Conservation (phyloP, 1,284 basidiomycete genomes). For the Pisolithus thermaeus region DNA sequence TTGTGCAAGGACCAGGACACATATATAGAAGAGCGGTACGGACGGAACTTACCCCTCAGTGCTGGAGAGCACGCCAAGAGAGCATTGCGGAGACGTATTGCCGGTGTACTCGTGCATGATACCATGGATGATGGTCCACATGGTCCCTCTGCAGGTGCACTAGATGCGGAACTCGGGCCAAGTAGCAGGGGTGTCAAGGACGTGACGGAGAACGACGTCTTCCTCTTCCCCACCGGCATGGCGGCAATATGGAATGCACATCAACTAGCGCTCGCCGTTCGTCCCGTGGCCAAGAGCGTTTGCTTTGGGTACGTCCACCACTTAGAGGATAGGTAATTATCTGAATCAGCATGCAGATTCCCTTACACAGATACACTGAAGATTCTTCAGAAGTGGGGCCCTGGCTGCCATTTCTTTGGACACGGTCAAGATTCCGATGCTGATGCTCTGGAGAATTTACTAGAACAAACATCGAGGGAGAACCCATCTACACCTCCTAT, state of each 20-base stretch:
- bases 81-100: constrained; percentile 83
- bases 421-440: constrained; percentile 76
- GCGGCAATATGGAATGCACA: constrained; percentile 90
- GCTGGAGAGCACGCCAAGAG: constrained; percentile 78
- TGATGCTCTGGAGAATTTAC: constrained; percentile 62
- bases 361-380: constrained; percentile 98
- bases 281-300: constrained; percentile 71
- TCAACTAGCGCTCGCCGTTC: constrained; percentile 54
- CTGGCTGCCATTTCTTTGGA: constrained; percentile 89
- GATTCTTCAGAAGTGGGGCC: constrained; percentile 94
- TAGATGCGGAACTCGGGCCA: constrained; percentile 44
- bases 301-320: constrained; percentile 75
- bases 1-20: constrained; percentile 46
- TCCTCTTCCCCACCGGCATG: constrained; percentile 87
- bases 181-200: constrained; percentile 57
- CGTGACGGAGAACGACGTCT: constrained; percentile 84
- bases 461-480: constrained; percentile 41
- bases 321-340: constrained; percentile 1
- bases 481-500: constrained; percentile 45
- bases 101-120: constrained; percentile 76
- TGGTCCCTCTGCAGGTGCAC: constrained; percentile 40
- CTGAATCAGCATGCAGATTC: constrained; percentile 54
- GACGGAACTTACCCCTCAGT: constrained; percentile 80
- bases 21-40: constrained; percentile 93
- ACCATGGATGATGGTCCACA: constrained; percentile 31